These are phyloP conservation scores for Mikania micrantha DNA, from an alignment of 129 eudicot species.

Conservation along the genomic window DNA sequence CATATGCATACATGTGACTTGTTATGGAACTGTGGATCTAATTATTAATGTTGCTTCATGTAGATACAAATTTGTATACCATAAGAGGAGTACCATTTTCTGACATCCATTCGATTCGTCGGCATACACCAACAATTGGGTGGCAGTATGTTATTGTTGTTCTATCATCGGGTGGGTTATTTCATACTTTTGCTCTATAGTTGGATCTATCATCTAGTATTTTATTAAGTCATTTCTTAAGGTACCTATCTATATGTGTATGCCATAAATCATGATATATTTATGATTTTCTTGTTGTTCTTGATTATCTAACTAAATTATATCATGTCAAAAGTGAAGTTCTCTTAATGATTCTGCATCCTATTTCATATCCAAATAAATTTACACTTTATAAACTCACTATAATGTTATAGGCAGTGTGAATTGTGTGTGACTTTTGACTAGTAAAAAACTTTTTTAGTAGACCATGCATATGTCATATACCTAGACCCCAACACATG, in stretches of 20 bases:
- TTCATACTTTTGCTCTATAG: neutral
- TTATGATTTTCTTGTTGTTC: neutral
- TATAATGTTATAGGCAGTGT: neutral
- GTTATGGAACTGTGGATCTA: constrained; percentile 11
- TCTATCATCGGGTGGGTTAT: constrained; percentile 66
- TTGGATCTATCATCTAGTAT: neutral
- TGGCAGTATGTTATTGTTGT: constrained; percentile 97
- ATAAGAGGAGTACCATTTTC: constrained; percentile 75
- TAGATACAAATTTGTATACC: constrained; percentile 85
- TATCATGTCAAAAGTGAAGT: neutral
- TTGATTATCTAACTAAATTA: neutral
- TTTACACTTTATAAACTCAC: neutral
- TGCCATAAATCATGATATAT: neutral
- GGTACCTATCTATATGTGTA: constrained; percentile 5
- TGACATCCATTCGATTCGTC: constrained; percentile 74
- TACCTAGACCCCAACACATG: neutral
- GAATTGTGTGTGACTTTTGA: neutral
- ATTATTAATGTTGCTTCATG: constrained; percentile 23
- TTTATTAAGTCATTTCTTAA: neutral
- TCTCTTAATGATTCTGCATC: neutral
- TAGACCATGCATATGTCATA: constrained; percentile 1
- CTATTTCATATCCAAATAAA: neutral
- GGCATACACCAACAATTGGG: constrained; percentile 94
- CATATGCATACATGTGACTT: constrained; percentile 11
- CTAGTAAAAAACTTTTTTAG: neutral